Conservation (phyloP, 2,329 filamentous ascomycete genomes). For the Didymella pinodella region DNA sequence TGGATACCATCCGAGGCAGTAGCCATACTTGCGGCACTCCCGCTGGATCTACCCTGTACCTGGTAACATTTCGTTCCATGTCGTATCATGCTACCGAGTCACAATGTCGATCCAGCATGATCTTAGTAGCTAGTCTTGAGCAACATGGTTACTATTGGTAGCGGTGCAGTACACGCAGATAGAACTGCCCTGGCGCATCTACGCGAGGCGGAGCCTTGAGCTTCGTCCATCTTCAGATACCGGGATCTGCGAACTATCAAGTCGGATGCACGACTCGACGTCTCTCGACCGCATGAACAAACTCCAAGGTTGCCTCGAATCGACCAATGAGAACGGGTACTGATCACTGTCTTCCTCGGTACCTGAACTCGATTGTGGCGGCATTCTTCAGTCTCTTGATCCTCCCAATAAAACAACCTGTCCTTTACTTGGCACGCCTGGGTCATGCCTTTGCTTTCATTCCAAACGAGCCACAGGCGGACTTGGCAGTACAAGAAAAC, state of each 20-base stretch:
- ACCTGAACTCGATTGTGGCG: constrained; percentile 3
- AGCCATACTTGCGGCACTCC: background rate
- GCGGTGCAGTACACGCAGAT: background rate
- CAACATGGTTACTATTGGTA: background rate
- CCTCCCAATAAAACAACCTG: background rate
- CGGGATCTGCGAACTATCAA: background rate
- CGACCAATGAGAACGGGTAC: constrained; percentile 3
- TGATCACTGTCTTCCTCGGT: constrained; percentile 3
- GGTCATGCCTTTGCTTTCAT: constrained; percentile 6
- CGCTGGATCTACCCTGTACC: background rate
- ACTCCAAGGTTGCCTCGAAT: background rate
- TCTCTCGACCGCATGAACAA: constrained; percentile 1
- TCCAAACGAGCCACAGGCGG: background rate
- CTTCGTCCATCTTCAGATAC: background rate
- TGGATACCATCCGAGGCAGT: background rate
- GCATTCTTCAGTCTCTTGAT: constrained; percentile 10
- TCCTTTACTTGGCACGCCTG: constrained; percentile 3
- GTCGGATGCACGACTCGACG: background rate
- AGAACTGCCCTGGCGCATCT: constrained; percentile 1
- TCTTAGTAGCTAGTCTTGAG: background rate
- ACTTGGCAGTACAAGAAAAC: background rate
- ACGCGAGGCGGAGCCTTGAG: constrained; percentile 3
- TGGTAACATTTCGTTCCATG: background rate
- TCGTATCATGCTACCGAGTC: background rate
- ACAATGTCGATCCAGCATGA: background rate